Conservation (phyloP, 2,329 filamentous ascomycete species). For the Karstenula rhodostoma region DNA sequence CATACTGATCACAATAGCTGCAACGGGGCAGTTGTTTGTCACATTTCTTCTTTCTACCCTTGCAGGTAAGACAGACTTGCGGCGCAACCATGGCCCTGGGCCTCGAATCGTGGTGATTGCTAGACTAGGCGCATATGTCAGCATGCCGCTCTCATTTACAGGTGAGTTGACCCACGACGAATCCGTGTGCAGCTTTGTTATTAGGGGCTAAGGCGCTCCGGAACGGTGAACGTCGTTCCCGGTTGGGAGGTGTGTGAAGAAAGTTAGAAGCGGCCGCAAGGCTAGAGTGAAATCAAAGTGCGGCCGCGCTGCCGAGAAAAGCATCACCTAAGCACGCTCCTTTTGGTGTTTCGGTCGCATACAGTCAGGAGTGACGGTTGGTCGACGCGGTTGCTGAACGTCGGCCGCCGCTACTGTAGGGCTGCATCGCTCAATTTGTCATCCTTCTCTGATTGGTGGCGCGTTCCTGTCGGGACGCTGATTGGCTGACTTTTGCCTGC, state of each 20-base stretch:
- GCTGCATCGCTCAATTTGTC: background rate
- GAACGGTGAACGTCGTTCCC: background rate
- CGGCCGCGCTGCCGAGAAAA: background rate
- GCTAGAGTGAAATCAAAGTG: background rate
- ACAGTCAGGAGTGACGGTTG: too few relatives aligned
- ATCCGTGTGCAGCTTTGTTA: background rate
- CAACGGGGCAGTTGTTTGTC: constrained; percentile 14
- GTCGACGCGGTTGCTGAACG: background rate
- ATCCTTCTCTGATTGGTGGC: background rate
- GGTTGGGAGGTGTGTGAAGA: background rate
- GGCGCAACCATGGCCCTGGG: background rate
- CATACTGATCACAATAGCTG: constrained; percentile 16
- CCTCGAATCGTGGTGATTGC: background rate
- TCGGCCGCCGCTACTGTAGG: constrained; percentile 10
- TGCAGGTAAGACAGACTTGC: constrained; percentile 14
- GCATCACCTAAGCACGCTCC: background rate
- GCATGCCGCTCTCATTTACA: too few relatives aligned
- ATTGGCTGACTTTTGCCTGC: background rate
- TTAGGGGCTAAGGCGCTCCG: background rate
- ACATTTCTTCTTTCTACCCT: constrained; percentile 14
- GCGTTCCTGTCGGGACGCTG: background rate
- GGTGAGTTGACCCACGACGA: background rate
- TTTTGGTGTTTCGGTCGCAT: background rate
- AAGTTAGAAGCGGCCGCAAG: background rate
- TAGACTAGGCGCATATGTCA: background rate